A percentile compares a stretch with the other conserved stretches of the same genome.
Evolutionary conservation across 2,329 filamentous ascomycete genomes (phyloP).

Genomic region (Aspergillus novoparasiticus): DNA sequence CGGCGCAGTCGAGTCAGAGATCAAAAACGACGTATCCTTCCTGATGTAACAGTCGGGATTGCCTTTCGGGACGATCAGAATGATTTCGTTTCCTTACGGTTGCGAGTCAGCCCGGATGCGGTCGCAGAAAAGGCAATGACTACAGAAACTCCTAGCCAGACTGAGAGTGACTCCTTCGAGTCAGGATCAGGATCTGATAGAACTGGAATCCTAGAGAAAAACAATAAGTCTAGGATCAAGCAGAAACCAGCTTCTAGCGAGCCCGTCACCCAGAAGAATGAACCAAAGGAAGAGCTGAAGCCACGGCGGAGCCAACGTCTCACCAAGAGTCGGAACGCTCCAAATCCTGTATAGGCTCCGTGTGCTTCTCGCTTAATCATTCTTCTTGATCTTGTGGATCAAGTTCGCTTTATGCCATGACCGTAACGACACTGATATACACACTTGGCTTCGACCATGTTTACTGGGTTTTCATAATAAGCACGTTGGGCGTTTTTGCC

Average conservation of each 20-base stretch:
- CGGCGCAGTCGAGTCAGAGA: slow-evolving; percentile 31
- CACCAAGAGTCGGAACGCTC: slow-evolving; percentile 19
- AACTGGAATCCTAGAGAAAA: slow-evolving; percentile 4
- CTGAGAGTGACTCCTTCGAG: slow-evolving; percentile 14
- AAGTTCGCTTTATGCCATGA: slow-evolving; percentile 10
- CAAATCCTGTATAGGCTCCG: slow-evolving; percentile 5
- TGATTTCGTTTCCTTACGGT: slow-evolving; percentile 41
- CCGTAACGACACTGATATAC: slow-evolving; percentile 8
- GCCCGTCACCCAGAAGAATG: slow-evolving; percentile 15
- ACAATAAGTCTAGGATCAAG: slow-evolving; percentile 15
- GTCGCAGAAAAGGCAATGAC: slow-evolving; percentile 16
- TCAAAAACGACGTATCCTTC: slow-evolving; percentile 36
- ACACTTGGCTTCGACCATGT: slow-evolving; percentile 6
- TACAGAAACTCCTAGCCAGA: slow-evolving; percentile 3
- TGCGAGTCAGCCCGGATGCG: slow-evolving; percentile 34
- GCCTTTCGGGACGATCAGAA: slow-evolving; percentile 41
- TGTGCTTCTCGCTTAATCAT: not conserved
- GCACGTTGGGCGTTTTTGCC: slow-evolving; percentile 18
- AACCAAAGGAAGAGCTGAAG: slow-evolving; percentile 20
- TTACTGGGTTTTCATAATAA: slow-evolving; percentile 17
- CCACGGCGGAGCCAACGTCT: slow-evolving; percentile 25
- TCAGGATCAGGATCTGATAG: slow-evolving; percentile 10
- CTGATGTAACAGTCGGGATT: slow-evolving; percentile 43
- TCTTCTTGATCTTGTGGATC: not conserved
- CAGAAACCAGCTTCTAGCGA: slow-evolving; percentile 12